phyloP scores from a whole-genome alignment of 2,329 filamentous ascomycete species.

The Aspergillus hiratsukae region DNA sequence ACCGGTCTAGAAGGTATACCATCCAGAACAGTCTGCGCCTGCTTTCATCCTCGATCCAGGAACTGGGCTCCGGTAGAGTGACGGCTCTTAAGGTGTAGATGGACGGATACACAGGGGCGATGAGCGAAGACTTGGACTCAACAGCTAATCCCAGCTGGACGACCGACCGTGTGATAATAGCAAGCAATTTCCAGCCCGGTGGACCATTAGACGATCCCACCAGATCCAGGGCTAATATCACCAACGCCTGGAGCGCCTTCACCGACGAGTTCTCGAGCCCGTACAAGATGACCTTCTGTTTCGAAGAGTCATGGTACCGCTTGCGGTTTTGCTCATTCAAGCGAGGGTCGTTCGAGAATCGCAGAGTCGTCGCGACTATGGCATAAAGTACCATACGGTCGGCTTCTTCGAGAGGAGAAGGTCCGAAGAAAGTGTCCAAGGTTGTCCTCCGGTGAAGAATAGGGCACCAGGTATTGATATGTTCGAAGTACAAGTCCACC shows the following conservation, averaged over 20 bases:
- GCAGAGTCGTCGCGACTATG: constrained; percentile 81
- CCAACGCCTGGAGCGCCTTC: constrained; percentile 78
- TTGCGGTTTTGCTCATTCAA: constrained; percentile 68
- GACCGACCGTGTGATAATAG: constrained; percentile 80
- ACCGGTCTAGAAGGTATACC: constrained; percentile 84
- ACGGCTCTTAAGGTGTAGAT: constrained; percentile 87
- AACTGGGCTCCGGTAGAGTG: constrained; percentile 73
- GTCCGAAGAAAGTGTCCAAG: constrained; percentile 74
- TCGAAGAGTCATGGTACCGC: constrained; percentile 74
- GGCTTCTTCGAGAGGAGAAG: constrained; percentile 69
- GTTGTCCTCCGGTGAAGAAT: constrained; percentile 84
- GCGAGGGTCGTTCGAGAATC: constrained; percentile 73
- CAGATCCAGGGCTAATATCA: constrained; percentile 80
- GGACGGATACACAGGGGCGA: constrained; percentile 73
- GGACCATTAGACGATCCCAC: constrained; percentile 85
- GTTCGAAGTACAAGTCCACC: constrained; percentile 73
- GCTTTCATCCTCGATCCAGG: constrained; percentile 87
- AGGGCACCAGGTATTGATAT: constrained; percentile 80
- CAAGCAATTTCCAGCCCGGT: constrained; percentile 87
- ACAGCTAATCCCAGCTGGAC: constrained; percentile 83
- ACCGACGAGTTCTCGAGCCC: constrained; percentile 87
- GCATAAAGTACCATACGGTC: constrained; percentile 80
- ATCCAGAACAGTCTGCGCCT: constrained; percentile 87
- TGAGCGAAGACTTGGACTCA: constrained; percentile 72
- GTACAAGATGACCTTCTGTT: constrained; percentile 80